These are phyloP conservation scores for Spatholobus suberectus DNA, from an alignment of 306 rosid species.

Conservation along the genomic window DNA sequence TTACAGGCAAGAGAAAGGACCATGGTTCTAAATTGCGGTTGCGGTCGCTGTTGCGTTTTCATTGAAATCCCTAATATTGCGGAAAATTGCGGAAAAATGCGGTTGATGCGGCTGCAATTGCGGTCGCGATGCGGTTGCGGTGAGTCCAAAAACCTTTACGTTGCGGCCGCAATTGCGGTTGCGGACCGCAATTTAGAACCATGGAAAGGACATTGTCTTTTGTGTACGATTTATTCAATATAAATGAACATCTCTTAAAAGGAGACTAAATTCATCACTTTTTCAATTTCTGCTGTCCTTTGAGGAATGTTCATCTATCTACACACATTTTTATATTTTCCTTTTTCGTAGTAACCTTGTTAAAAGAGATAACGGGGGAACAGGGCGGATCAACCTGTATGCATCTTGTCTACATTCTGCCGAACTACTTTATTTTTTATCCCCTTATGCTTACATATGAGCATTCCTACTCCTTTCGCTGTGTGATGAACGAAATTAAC, in stretches of 20 bases:
- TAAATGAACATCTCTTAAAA: neutral
- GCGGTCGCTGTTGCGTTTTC: too few relatives aligned
- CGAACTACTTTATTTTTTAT: neutral
- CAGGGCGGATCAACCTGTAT: neutral
- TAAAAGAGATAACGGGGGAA: neutral
- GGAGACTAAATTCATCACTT: too few relatives aligned
- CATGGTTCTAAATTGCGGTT: too few relatives aligned
- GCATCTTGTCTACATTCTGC: neutral
- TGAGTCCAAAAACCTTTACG: too few relatives aligned
- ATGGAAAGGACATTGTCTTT: neutral
- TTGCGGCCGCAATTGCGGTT: too few relatives aligned
- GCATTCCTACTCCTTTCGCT: neutral
- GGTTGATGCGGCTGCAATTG: too few relatives aligned
- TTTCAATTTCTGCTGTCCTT: neutral
- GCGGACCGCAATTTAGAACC: too few relatives aligned
- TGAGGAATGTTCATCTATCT: neutral
- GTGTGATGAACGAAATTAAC: conserved; percentile 16
- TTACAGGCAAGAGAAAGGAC: neutral
- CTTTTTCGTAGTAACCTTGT: neutral
- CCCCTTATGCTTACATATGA: neutral
- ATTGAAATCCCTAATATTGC: too few relatives aligned
- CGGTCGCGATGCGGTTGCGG: too few relatives aligned
- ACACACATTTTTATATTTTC: neutral
- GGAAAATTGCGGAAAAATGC: too few relatives aligned
- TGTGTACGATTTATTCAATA: neutral